Base-by-base conservation (phyloP, 768 basidiomycete genomes). In the Trametes elegans region DNA sequence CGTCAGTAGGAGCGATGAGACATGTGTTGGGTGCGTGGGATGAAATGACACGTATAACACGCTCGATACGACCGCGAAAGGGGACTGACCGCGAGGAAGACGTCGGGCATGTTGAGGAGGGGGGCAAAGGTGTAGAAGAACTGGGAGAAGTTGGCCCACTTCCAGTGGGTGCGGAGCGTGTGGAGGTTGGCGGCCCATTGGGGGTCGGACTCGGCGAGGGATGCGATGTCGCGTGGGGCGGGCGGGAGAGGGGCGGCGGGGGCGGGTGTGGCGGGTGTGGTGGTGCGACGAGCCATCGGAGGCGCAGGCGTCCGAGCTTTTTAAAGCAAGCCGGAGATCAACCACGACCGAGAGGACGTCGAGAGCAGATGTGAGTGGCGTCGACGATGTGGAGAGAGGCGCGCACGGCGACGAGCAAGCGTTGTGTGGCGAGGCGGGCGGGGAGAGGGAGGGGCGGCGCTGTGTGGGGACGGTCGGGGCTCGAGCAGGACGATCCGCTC, bases 71-170 rank as follows among this genome's bases (percentile, higher is more conserved):
- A 3, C 39, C 28, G 44, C 35, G 44, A 24, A 39, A 50, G 36
- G 46, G 58, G 7, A 73, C 79, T 61, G 67, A 90, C 90, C 54
- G 72, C 66, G 35, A 90, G 72, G 38, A 88, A 76, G 58, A 93
- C 80, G 64, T 90, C 88, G 39, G 79, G 71, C 74, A 88, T 78
- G 34, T 83, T 76, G 60, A 95, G 81, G 53, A 94, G 76, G 45
- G 80, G 79, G 43, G 80, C 77, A 73, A 95, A 96, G 24, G 88
- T 92, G 69, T 80, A 87, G 73, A 91, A 87, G 79, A 96, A 95
- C 69, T 95, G 92, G 71, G 82, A 81, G 71, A 94, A 88, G 23
- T 87, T 88, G 5, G 93, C 93, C 92, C 92, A 96, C 77, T 89
- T 86, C 91, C 91, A 95, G 60, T 92, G 82, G 54, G 76, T 83